Conservation (phyloP, 179 eudicot genomes). For the Monotropa hypopitys region DNA sequence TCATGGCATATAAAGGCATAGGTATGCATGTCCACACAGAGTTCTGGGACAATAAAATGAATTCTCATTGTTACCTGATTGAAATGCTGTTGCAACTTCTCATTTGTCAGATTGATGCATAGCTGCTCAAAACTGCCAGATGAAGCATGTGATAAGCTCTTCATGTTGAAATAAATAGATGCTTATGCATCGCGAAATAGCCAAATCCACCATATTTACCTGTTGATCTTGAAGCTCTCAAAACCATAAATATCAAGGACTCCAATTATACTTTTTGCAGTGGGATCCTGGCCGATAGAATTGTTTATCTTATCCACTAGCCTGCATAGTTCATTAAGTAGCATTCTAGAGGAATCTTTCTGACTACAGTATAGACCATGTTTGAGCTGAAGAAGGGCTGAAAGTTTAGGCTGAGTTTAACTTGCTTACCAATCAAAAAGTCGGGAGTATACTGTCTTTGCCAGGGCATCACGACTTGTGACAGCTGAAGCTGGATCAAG, state of each 20-base stretch:
- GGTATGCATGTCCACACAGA: neutral
- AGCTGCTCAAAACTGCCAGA: slow-evolving; percentile 82
- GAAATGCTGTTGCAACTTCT: slow-evolving; percentile 96
- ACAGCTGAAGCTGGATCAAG: slow-evolving; percentile 80
- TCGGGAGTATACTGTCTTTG: slow-evolving; percentile 79
- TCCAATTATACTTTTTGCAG: slow-evolving; percentile 76
- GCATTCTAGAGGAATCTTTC: neutral
- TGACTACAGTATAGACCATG: neutral
- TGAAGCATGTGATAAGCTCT: slow-evolving; percentile 11
- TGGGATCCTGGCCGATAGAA: slow-evolving; percentile 89
- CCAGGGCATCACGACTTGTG: slow-evolving; percentile 85
- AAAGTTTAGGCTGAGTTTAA: neutral
- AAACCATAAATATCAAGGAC: slow-evolving; percentile 98
- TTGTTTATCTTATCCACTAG: slow-evolving; percentile 86
- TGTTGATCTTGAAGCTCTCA: slow-evolving; percentile 95
- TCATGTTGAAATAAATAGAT: slow-evolving; percentile 8
- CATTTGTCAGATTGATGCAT: slow-evolving; percentile 92
- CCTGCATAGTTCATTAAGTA: slow-evolving; percentile 33
- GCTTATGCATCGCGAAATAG: neutral
- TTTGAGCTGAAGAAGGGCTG: neutral
- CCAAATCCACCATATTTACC: slow-evolving; percentile 27
- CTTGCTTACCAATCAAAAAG: slow-evolving; percentile 72
- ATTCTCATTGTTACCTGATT: slow-evolving; percentile 49
- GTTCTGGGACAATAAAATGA: neutral
- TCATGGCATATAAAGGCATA: neutral